Evolutionary conservation across 2,329 filamentous ascomycete genomes (phyloP).

Genomic region (Colletotrichum chrysophilum): DNA sequence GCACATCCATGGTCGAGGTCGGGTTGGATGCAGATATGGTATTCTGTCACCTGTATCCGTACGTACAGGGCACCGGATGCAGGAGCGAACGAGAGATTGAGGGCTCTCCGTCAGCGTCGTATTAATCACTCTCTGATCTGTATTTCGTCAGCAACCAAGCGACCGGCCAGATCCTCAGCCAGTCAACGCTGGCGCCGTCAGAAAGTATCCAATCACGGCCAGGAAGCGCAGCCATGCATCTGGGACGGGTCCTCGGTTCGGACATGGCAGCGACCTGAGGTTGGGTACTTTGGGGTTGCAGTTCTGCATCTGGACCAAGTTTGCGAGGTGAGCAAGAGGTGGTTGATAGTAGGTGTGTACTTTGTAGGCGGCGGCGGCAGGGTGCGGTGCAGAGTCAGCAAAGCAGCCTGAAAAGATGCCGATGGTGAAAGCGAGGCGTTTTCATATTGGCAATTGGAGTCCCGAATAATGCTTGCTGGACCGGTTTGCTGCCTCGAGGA

Average conservation of each 20-base stretch:
- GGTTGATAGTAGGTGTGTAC: too few species aligned
- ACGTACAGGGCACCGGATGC: not conserved
- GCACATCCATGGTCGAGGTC: not conserved
- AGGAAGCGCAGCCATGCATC: not conserved
- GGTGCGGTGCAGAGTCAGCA: not conserved
- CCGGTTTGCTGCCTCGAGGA: not conserved
- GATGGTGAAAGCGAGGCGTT: not conserved
- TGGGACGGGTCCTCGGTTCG: not conserved
- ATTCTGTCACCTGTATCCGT: not conserved
- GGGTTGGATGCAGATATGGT: not conserved
- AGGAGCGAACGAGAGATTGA: not conserved
- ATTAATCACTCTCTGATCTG: not conserved
- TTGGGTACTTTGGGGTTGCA: not conserved
- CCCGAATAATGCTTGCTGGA: not conserved
- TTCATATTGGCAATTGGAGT: not conserved
- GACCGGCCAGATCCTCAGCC: not conserved
- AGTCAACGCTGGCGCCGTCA: not conserved
- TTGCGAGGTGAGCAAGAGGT: not conserved
- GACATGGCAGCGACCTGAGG: not conserved
- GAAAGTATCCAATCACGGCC: not conserved
- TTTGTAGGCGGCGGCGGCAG: not conserved
- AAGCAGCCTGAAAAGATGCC: not conserved
- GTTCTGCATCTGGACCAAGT: not conserved
- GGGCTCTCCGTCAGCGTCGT: constrained; percentile 8
- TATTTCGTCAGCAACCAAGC: not conserved